Base-by-base conservation (phyloP, 257 asterid genomes). In the Salvia miltiorrhiza region DNA sequence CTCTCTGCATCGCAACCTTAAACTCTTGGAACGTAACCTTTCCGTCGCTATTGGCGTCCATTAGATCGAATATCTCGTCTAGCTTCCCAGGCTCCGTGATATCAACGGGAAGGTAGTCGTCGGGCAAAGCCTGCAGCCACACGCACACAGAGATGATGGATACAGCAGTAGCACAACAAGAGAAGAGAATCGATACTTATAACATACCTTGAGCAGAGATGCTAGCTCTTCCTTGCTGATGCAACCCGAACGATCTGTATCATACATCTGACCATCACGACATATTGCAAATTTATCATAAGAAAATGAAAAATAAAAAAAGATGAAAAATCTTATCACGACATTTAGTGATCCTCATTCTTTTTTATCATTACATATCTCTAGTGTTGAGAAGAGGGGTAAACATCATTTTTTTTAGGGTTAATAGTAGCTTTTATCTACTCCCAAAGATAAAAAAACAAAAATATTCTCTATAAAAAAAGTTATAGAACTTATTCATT, bases 191-290 rank as follows among this genome's bases (percentile, higher is more conserved):
- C 32, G 33, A 48, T 70, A 44, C 48, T 4, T 58, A 2, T 26
- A 63, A 10, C 76, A 3, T 77, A 90, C 97, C 80, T 86, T 79
- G 11, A 90, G 79, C 82, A 90, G 87, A 10, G 97, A 88, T 48
- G 97, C 90, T 20, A 90, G 84, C 75, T 88, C 97, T 71, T 90
- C 96, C 78, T 86, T 90, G 84, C 93, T 88, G 55, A 88, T 90
- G 87, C 84, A 88, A 59, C 96, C 96, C 1, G 97, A 90, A 17
- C 93, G 88, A 62, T 90, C 95, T 3, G 86, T 85, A 48, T 90
- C 95, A 10, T 88, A 90, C 97, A 90, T 85, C 97, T 90, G n/a
- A n/a, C n/a, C n/a, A n/a, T n/a, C n/a, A n/a, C n/a, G n/a, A n/a
- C n/a, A n/a, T n/a, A n/a, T n/a, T n/a, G n/a, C n/a, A n/a, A n/a